Base-by-base conservation (phyloP, 805 yeast genomes). In the Monosporozyma aquatica region DNA sequence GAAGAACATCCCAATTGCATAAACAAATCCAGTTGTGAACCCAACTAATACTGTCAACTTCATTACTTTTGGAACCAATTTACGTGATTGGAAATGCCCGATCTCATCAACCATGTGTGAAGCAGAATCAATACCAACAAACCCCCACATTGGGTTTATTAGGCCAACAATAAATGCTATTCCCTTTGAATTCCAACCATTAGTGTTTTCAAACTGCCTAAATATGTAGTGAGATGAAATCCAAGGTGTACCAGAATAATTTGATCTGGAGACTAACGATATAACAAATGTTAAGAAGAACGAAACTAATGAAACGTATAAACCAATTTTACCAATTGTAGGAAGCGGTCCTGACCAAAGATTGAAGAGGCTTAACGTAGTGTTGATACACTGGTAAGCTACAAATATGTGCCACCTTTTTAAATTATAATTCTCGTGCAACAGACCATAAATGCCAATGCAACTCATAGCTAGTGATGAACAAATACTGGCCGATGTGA, bases 81-180 rank as follows among this genome's bases (percentile, higher is more conserved):
- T 70, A 20, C 43, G 41, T 13, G 57, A 43, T 4, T 29, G 41
- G 6, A 33, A 29, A 40, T 47, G 38, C 7, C 56, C 55, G 3
- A 51, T 50, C 54, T 80, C 87, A 54, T 81, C 87, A 18, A 82
- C 78, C 72, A 81, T 69, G 52, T 80, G 87, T 3, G 85, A 77
- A 2, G 85, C 84, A 44, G 78, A 75, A 54, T 80, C 87, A 39
- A 78, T 67, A 49, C 86, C 79, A 22, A 78, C 70, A 64, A 78
- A 79, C 8, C 80, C 74, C 83, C 83, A 80, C 43, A 76, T 74
- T 5, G 85, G 82, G 55, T 79, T 79, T 49, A 80, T 72, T 38
- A 80, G 60, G n/a, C 87, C 86, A n/a, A 78, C 75, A 43, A 80
- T 70, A 55, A 79, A 76, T 0, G 83, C 81, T 58, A 78, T 70